Evolutionary conservation across 306 rosid species (phyloP).

Genomic region (Hippophae gyantsensis): DNA sequence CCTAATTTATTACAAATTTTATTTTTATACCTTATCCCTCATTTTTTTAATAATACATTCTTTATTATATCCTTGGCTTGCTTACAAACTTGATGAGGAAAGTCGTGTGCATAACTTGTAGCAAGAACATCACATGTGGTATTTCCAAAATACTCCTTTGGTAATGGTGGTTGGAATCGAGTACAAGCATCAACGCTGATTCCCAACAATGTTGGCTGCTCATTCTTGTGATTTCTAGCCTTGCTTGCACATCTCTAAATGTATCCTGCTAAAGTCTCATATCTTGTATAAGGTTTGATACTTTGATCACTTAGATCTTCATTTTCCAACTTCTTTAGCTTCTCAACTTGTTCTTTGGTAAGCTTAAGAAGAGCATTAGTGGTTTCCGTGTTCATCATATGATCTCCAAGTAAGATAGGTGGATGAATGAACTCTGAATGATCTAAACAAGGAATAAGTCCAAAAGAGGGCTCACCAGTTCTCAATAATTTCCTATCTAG

Average conservation of each 20-base stretch:
- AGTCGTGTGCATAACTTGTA: not conserved
- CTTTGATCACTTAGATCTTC: not conserved
- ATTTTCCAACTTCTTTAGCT: slow-evolving; percentile 26
- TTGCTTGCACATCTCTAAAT: slow-evolving; percentile 43
- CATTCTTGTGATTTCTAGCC: slow-evolving; percentile 23
- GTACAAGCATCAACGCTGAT: slow-evolving; percentile 26
- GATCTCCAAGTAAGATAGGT: slow-evolving; percentile 12
- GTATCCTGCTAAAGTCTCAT: slow-evolving; percentile 32
- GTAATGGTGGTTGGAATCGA: slow-evolving; percentile 34
- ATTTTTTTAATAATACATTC: too few species aligned
- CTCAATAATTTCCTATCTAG: slow-evolving; percentile 16
- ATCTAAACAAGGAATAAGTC: not conserved
- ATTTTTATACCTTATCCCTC: too few species aligned
- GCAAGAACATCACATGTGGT: slow-evolving; percentile 27
- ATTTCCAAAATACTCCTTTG: slow-evolving; percentile 38
- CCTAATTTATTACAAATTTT: too few species aligned
- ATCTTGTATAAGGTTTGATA: slow-evolving; percentile 19
- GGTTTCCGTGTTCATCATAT: slow-evolving; percentile 16
- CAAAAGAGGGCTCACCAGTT: slow-evolving; percentile 21
- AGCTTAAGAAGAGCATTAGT: slow-evolving; percentile 14
- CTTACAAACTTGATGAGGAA: too few species aligned
- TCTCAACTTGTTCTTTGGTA: slow-evolving; percentile 30
- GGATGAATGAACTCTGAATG: slow-evolving; percentile 9
- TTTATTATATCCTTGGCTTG: too few species aligned
- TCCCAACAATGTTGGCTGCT: slow-evolving; percentile 28